Percentiles rank a stretch among this genome's conserved stretches.
Conservation (phyloP, 2,329 filamentous ascomycete genomes). For the Aspergillus jensenii region DNA sequence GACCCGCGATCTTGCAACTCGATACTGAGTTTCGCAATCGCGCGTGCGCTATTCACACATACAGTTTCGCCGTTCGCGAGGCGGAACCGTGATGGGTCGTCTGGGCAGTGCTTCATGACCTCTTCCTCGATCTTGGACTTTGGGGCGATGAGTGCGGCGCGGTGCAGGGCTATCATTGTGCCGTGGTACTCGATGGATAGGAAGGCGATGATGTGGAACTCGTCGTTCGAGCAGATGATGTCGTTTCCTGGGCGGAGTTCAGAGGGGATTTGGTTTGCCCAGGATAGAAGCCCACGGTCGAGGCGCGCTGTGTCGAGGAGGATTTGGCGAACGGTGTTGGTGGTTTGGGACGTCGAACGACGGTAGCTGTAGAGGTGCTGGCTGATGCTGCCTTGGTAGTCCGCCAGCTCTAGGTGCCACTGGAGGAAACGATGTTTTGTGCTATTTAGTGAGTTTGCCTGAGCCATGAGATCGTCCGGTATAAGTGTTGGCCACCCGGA, state of each 20-base stretch:
- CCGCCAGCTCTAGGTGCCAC: conserved; percentile 12
- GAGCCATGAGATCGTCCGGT: conserved; percentile 3
- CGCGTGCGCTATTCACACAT: conserved; percentile 14
- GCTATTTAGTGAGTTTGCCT: neutral
- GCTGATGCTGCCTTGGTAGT: conserved; percentile 17
- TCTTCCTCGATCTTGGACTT: conserved; percentile 11
- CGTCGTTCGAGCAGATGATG: conserved; percentile 3
- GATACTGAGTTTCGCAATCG: conserved; percentile 16
- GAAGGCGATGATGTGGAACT: conserved; percentile 11
- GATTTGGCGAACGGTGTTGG: conserved; percentile 12
- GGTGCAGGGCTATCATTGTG: conserved; percentile 15
- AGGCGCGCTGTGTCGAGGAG: conserved; percentile 16
- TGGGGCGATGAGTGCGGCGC: conserved; percentile 15
- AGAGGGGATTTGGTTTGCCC: conserved; percentile 11
- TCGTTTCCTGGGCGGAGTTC: conserved; percentile 14
- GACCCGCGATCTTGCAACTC: conserved; percentile 9
- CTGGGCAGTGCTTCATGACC: conserved; percentile 6
- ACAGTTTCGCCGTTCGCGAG: conserved; percentile 12
- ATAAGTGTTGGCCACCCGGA: conserved; percentile 12
- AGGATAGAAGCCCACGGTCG: conserved; percentile 6
- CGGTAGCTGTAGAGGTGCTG: conserved; percentile 14
- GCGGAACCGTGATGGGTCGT: conserved; percentile 12
- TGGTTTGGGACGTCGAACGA: no score
- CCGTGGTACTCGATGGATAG: conserved; percentile 16
- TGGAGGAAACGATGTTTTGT: neutral